phyloP scores from a whole-genome alignment of 331 rosid genomes.

The Prunus yedoensis region DNA sequence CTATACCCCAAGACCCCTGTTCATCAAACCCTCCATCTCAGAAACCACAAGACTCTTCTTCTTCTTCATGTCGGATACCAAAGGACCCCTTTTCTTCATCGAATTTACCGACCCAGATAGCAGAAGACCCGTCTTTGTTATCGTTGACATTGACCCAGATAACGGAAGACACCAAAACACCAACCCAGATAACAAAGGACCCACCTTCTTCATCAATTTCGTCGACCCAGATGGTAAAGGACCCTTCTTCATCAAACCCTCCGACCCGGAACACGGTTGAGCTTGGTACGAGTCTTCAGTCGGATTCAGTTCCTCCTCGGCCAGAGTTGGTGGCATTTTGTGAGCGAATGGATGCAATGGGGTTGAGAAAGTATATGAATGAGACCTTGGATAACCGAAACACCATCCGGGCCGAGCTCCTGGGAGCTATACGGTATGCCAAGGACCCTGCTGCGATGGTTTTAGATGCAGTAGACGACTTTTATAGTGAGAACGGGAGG shows the following conservation, averaged over 20 bases:
- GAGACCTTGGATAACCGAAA: conserved; percentile 35
- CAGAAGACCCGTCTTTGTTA: neutral
- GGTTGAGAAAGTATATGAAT: conserved; percentile 50
- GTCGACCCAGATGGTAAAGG: conserved; percentile 2
- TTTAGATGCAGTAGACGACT: conserved; percentile 64
- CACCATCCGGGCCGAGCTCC: conserved; percentile 43
- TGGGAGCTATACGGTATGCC: conserved; percentile 41
- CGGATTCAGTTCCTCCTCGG: conserved; percentile 24
- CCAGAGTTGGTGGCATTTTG: conserved; percentile 45
- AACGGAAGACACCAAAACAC: neutral
- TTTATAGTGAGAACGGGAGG: conserved; percentile 20
- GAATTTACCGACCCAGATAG: neutral
- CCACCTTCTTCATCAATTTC: neutral
- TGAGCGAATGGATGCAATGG: conserved; percentile 60
- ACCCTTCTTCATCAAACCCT: conserved; percentile 34
- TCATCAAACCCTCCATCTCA: conserved; percentile 11
- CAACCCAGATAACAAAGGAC: conserved; percentile 1
- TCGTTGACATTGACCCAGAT: neutral
- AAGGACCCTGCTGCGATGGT: conserved; percentile 56
- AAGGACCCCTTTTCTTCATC: conserved; percentile 7
- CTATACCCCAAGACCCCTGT: conserved; percentile 17
- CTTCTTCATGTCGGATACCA: conserved; percentile 11
- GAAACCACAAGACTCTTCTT: conserved; percentile 20
- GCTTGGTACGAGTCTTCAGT: neutral
- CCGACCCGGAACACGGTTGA: conserved; percentile 13